Evolutionary conservation across 345 rosid species (phyloP).

Genomic region (Cochlearia excelsa): DNA sequence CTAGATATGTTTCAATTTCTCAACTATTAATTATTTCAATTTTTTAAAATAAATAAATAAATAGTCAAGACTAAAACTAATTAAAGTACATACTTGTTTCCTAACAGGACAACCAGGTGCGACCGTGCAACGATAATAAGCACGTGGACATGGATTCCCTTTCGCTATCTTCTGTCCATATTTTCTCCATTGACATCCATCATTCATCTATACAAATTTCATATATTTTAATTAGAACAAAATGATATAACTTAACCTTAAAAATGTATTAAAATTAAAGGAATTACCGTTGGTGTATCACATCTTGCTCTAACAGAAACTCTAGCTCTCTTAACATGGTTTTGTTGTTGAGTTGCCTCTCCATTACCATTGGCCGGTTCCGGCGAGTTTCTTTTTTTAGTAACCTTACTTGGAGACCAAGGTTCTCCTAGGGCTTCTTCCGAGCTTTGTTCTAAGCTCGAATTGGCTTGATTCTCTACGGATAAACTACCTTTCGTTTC

Average conservation of each 20-base stretch:
- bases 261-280: no score
- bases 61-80: neutral
- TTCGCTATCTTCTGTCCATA: neutral
- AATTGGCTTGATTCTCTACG: slow-evolving; percentile 29
- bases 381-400: slow-evolving; percentile 35
- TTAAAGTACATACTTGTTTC: slow-evolving; percentile 41
- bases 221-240: no score
- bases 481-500: neutral
- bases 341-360: slow-evolving; percentile 48
- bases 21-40: no score
- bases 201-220: neutral
- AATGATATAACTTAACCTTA: no score
- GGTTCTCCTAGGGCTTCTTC: slow-evolving; percentile 40
- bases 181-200: neutral
- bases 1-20: no score
- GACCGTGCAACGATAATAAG: neutral
- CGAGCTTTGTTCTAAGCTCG: slow-evolving; percentile 39
- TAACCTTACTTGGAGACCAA: slow-evolving; percentile 35
- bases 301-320: slow-evolving; percentile 85
- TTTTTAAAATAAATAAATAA: no score
- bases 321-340: slow-evolving; percentile 66
- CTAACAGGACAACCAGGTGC: neutral
- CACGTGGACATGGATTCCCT: slow-evolving; percentile 1
- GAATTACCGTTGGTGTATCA: slow-evolving; percentile 62
- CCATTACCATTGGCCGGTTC: slow-evolving; percentile 46